Conservation (phyloP, 75 land plant genomes). For the Pinus albicaulis region DNA sequence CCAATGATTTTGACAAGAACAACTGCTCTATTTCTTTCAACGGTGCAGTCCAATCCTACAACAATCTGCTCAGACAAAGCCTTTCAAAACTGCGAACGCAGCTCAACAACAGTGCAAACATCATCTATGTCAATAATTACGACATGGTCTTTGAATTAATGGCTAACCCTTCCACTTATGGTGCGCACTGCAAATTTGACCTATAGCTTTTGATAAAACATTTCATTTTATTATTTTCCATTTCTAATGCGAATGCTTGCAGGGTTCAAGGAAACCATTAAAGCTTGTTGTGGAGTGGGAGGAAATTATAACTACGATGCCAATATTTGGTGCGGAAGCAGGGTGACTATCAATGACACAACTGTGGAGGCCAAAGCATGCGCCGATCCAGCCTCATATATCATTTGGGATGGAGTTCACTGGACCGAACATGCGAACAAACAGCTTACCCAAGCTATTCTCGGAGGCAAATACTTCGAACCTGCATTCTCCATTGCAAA, state of each 20-base stretch:
- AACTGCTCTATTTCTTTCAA: conserved; percentile 61
- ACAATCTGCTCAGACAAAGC: conserved; percentile 32
- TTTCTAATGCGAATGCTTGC: not conserved
- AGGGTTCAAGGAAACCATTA: conserved; percentile 52
- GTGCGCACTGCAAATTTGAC: no score
- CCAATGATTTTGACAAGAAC: conserved; percentile 30
- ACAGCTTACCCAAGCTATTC: conserved; percentile 30
- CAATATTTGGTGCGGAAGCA: conserved; percentile 54
- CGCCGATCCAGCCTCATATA: conserved; percentile 53
- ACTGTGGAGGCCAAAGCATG: conserved; percentile 51
- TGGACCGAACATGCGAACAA: conserved; percentile 72
- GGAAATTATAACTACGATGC: conserved; percentile 60
- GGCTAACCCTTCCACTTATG: conserved; percentile 17
- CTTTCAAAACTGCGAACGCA: conserved; percentile 30
- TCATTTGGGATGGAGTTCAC: conserved; percentile 93
- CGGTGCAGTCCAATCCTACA: conserved; percentile 42
- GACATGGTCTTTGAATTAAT: conserved; percentile 45
- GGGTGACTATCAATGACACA: conserved; percentile 30
- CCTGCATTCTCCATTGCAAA: conserved; percentile 54
- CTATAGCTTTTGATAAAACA: no score
- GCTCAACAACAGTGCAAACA: conserved; percentile 29
- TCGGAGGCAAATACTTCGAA: conserved; percentile 53
- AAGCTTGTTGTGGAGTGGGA: conserved; percentile 68
- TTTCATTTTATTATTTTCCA: rapidly evolving
- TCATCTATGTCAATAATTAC: conserved; percentile 48